Base-by-base conservation (phyloP, 306 rosid species). In the Psophocarpus tetragonolobus region DNA sequence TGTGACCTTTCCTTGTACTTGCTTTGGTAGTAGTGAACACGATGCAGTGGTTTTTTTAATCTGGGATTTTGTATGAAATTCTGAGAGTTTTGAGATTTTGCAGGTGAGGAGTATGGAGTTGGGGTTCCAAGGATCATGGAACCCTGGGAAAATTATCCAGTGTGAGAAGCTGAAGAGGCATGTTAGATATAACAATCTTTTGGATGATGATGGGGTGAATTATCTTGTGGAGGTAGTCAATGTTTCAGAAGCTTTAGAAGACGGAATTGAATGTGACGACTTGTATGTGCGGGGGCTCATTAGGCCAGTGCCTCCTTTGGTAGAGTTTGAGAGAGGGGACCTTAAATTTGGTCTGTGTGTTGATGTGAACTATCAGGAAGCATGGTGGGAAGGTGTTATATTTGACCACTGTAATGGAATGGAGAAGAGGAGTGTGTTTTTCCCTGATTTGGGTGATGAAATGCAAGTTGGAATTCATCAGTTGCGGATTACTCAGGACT, bases 341-440 rank as follows among this genome's bases (percentile, higher is more conserved):
- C 80, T 92, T 85, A 76, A 75, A 3, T 92, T 78, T 67, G 97
- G 98, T 73, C 60, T 92, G 5, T 92, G 96, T 79, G 97, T 95
- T 66, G 98, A 92, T 79, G 97, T 82, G 24, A 44, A 58, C 63
- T 56, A 89, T 41, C 45, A 32, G 58, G 98, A 95, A 7, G 97
- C 93, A 53, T 95, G 98, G 98, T 92, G 98, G 98, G 97, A 95
- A 87, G 97, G 99, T 15, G 97, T 95, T 32, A 63, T 95, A 36
- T 91, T 86, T 75, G 99, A 95, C 64, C 88, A 82, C 1, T 78
- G 75, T 78, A 86, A 89, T 27, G 96, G 87, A 73, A 84, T 39
- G 33, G 80, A 86, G 42, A 71, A 88, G 80, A 83, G 97, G 77
- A 82, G 27, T 63, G 61, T 92, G 64, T 91, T 92, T 81, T 95